phyloP scores from a whole-genome alignment of 495 filamentous ascomycete species.

The Tuber magnatum region DNA sequence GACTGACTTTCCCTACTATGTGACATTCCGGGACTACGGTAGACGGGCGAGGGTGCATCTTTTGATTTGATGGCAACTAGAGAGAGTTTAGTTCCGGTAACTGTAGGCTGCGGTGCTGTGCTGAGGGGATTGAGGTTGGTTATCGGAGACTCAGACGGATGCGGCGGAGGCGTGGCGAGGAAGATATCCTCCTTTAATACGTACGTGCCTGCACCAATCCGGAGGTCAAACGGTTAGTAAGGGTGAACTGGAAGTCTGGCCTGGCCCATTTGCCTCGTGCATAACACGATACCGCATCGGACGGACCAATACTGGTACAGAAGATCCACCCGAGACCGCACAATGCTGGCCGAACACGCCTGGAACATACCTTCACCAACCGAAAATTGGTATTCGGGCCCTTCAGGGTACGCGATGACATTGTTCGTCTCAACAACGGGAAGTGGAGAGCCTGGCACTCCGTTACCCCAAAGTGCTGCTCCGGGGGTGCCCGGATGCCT shows the following conservation, averaged over 20 bases:
- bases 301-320: background rate
- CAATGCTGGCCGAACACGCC: background rate
- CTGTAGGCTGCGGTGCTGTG: conserved; percentile 71
- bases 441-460: conserved; percentile 24
- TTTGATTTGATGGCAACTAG: conserved; percentile 60
- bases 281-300: background rate
- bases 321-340: background rate
- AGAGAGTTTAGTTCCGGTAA: conserved; percentile 78
- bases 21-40: conserved; percentile 46
- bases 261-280: background rate
- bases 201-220: conserved; percentile 63
- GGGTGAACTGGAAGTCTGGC: conserved; percentile 7
- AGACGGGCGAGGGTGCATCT: conserved; percentile 53
- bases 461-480: conserved; percentile 25
- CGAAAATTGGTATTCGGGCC: conserved; percentile 72
- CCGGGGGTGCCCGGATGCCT: conserved; percentile 30
- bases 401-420: conserved; percentile 66
- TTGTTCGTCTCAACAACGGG: conserved; percentile 91
- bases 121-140: conserved; percentile 82
- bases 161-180: conserved; percentile 87
- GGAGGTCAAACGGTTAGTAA: conserved; percentile 10
- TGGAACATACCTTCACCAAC: conserved; percentile 74
- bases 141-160: conserved; percentile 82
- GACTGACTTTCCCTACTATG: conserved; percentile 52
- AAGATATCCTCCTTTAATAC: conserved; percentile 79